Conservation (phyloP, 2,329 filamentous ascomycete genomes). For the Escovopsis sp. region DNA sequence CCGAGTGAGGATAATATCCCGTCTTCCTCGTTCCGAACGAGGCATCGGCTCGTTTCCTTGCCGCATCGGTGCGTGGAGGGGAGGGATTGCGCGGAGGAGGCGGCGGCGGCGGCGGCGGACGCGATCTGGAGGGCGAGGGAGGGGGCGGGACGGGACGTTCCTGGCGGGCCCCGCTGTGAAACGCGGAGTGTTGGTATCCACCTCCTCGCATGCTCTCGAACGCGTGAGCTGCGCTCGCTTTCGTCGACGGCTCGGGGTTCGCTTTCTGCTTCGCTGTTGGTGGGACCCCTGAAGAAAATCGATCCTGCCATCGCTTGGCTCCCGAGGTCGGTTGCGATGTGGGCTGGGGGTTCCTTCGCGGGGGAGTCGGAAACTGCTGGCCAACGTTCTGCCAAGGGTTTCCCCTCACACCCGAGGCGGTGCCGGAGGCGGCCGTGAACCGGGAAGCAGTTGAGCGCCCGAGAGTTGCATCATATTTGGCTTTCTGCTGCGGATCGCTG, state of each 20-base stretch:
- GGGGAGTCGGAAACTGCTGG: slow-evolving; percentile 36
- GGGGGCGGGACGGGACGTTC: slow-evolving; percentile 12
- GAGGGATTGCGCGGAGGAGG: slow-evolving; percentile 17
- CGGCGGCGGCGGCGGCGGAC: too few species aligned
- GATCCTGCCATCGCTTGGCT: slow-evolving; percentile 29
- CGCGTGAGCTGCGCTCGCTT: slow-evolving; percentile 26
- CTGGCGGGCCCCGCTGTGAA: slow-evolving; percentile 13
- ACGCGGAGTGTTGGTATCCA: slow-evolving; percentile 5
- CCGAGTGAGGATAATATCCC: slow-evolving; percentile 35
- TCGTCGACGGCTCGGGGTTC: slow-evolving; percentile 20
- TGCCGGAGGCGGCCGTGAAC: slow-evolving; percentile 36
- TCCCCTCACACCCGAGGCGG: slow-evolving; percentile 39
- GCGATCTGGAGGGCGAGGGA: slow-evolving; percentile 4
- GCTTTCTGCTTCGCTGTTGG: slow-evolving; percentile 27
- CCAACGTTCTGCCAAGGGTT: slow-evolving; percentile 41
- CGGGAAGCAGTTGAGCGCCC: slow-evolving; percentile 16
- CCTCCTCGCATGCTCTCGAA: slow-evolving; percentile 30
- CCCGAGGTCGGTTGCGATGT: slow-evolving; percentile 21
- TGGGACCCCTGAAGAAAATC: slow-evolving; percentile 26
- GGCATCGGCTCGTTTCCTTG: slow-evolving; percentile 38
- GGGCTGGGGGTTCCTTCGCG: slow-evolving; percentile 21
- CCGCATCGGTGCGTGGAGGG: slow-evolving; percentile 34
- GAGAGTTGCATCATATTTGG: slow-evolving; percentile 38
- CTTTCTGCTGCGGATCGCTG: slow-evolving; percentile 33
- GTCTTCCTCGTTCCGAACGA: slow-evolving; percentile 36